Base-by-base conservation (phyloP, 148 eudicot species). In the Salicornia ramosissima region DNA sequence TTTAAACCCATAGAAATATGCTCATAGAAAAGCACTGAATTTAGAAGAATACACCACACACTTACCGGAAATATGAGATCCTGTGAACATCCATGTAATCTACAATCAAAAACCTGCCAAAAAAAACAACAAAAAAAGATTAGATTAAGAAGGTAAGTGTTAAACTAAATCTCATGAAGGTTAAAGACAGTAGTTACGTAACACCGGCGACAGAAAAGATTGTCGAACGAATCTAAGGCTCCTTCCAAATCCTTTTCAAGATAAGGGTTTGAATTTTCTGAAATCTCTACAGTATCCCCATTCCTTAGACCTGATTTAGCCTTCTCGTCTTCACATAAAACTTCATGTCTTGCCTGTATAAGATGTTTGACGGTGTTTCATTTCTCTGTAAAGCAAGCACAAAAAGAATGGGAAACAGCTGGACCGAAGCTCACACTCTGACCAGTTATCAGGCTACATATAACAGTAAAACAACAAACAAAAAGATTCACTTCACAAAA, bases 291-390 rank as follows among this genome's bases (percentile, higher is more conserved):
- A 58, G 36, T 65, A 70, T 67, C 74, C 62, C 68, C 86, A 70
- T 72, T 69, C 55, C 79, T 77, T 26, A 71, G 34, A 68, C 68
- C 82, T 67, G 67, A 68, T 64, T 33, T 68, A 70, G 75, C 71
- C 72, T 75, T 82, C 71, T 83, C 81, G 72, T 71, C 83, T 78
- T 81, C 82, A 53, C 72, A 72, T 72, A 89, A 91, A 80, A 80
- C 83, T 82, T 87, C 94, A 66, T 80, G 87, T 86, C 99, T 91
- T 87, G 86, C 97, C 99, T 95, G 99, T 87, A 91, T 87, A 89
- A 87, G 90, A 90, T 82, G 86, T 83, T 85, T 71, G 86, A 84
- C 79, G 79, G 88, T 84, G 86, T 85, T 87, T 92, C 90, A 88
- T 88, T 86, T 80, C 85, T 88, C 89, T 83, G 91, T 80, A 83